Conservation (phyloP, 208 protist species). For the Leishmania tropica region DNA sequence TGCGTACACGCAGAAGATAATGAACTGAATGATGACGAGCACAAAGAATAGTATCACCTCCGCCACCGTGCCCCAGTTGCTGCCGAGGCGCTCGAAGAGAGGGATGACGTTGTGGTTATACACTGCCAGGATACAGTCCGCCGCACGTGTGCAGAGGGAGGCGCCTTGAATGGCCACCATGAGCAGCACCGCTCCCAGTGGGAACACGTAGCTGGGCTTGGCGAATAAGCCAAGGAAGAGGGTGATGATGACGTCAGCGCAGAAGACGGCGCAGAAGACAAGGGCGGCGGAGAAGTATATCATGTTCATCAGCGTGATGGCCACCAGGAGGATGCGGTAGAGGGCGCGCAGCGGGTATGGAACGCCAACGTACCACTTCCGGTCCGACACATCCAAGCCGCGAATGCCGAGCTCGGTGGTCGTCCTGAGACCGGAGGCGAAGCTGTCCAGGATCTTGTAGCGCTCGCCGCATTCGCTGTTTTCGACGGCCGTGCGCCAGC, state of each 20-base stretch:
- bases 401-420: constrained; percentile 11
- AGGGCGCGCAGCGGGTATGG: constrained; percentile 46
- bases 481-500: constrained; percentile 49
- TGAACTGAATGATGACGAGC: constrained; percentile 44
- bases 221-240: constrained; percentile 69
- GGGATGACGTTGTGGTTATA: constrained; percentile 50
- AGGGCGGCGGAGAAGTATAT: constrained; percentile 56
- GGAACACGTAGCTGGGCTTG: constrained; percentile 58
- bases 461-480: constrained; percentile 38
- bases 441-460: constrained; percentile 43
- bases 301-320: constrained; percentile 40
- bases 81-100: constrained; percentile 49
- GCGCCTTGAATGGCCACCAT: constrained; percentile 51
- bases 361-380: constrained; percentile 56
- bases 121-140: constrained; percentile 44
- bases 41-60: constrained; percentile 50
- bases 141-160: constrained; percentile 48
- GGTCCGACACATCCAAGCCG: constrained; percentile 35
- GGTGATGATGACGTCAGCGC: constrained; percentile 44
- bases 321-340: constrained; percentile 36
- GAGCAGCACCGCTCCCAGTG: constrained; percentile 49
- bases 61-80: constrained; percentile 33
- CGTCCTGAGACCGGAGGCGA: constrained; percentile 19
- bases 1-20: constrained; percentile 62
- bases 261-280: constrained; percentile 52